Evolutionary conservation across 306 rosid genomes (phyloP).

Genomic region (Chamaecrista fasciculata): DNA sequence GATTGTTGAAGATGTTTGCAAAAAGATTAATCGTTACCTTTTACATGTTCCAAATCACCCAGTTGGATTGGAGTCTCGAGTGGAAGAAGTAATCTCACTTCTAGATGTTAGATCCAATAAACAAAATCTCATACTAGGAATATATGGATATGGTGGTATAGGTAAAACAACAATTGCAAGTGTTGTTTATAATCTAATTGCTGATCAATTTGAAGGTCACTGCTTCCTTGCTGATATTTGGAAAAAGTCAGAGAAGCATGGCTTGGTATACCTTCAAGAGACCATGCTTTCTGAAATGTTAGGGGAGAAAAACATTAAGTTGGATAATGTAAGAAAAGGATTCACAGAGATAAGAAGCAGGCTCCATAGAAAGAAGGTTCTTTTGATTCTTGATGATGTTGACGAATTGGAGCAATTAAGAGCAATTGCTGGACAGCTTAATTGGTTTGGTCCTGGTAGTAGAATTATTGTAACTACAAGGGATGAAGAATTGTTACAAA

Average conservation of each 20-base stretch:
- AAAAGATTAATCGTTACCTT: background rate
- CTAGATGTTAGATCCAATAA: background rate
- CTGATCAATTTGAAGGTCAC: background rate
- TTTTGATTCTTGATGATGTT: background rate
- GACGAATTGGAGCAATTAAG: background rate
- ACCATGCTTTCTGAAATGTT: background rate
- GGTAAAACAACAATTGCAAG: background rate
- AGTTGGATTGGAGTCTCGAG: background rate
- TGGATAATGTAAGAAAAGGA: background rate
- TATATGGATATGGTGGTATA: conserved; percentile 1
- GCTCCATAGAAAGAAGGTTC: background rate
- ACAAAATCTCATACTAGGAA: background rate
- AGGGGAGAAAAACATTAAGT: background rate
- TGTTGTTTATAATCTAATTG: background rate
- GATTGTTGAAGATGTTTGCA: background rate
- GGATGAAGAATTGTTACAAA: background rate
- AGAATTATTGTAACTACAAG: background rate
- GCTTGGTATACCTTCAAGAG: background rate
- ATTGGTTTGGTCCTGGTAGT: background rate
- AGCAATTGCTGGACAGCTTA: background rate
- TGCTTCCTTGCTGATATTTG: background rate
- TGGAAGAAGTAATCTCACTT: background rate
- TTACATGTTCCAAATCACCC: background rate
- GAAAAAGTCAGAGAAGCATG: background rate
- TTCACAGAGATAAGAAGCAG: background rate